These are phyloP conservation scores for Rhodotorula sp. DNA, from an alignment of 1,284 basidiomycete genomes.

Conservation along the genomic window DNA sequence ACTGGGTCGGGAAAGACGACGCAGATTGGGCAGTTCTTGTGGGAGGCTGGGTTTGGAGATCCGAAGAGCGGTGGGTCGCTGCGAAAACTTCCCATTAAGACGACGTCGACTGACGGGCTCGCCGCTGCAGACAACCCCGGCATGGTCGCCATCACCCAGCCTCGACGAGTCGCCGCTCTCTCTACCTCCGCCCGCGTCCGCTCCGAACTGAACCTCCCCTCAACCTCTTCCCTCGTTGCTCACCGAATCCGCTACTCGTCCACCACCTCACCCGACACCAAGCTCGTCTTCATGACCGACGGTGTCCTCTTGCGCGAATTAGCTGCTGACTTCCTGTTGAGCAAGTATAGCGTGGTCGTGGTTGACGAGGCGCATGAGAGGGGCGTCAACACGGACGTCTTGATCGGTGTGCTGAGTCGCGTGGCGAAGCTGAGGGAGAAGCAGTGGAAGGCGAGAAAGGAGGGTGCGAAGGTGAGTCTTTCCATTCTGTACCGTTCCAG, in stretches of 20 bases:
- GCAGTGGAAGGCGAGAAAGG: conserved; percentile 74
- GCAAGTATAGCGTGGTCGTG: conserved; percentile 88
- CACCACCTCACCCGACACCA: conserved; percentile 81
- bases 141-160: conserved; percentile 97
- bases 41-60: conserved; percentile 95
- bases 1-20: conserved; percentile 99
- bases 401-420: conserved; percentile 91
- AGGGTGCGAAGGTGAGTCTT: conserved; percentile 59
- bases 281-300: conserved; percentile 99
- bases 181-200: conserved; percentile 91
- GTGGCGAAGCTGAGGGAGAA: conserved; percentile 84
- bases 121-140: conserved; percentile 79
- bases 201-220: conserved; percentile 75
- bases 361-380: conserved; percentile 98
- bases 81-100: rapidly evolving
- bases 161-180: conserved; percentile 93
- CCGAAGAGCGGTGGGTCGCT: conserved; percentile 36
- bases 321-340: conserved; percentile 82
- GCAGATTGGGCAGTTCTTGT: conserved; percentile 89
- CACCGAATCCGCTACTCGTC: conserved; percentile 98
- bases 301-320: conserved; percentile 93
- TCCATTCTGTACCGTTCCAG: not conserved
- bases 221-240: conserved; percentile 69
- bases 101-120: not conserved
- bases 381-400: conserved; percentile 96